Evolutionary conservation across 176 grass and related monocot genomes (phyloP), one percentile per base, ranked within the genome.

Genomic region (Chrysopogon serrulatus): DNA sequence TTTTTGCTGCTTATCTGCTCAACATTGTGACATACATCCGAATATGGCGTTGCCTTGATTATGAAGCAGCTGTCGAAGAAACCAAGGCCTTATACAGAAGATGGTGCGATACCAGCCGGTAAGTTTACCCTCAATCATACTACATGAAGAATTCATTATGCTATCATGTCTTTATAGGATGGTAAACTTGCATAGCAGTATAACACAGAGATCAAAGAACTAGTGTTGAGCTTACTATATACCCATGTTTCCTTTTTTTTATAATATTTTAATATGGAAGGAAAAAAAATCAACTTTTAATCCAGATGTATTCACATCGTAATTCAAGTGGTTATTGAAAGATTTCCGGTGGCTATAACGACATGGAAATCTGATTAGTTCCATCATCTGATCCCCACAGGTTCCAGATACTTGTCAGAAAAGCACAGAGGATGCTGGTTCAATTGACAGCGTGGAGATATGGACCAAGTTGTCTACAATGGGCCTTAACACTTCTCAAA

Each of bases 401-500:
- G 76, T 49, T 57, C 12, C 60, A 80, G 41, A 68, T 67, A 68
- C 44, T 54, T 19, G 6, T 65, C 73, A 54, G 19, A 76, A 85
- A 41, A 18, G 74, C 57, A 5, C 43, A 70, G 60, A 79, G 12
- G 33, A 66, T 57, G 11, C 59, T 80, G 21, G 8, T 68, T 67
- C 54, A 57, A 44, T 85, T 4, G 62, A 72, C 43, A 82, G 62
- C 23, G 74, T 85, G 51, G 81, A 92, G 40, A 72, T 90, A 39
- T 53, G 78, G 77, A 91, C 54, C 32, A 73, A 83, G 60, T 64
- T 94, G 49, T 89, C 86, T 59, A 44, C 78, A 79, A 82, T 88
- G 65, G 43, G 41, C 26, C 85, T 92, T 45, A 95, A 95, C 67
- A 78, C 84, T 23, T 95, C 85, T 65, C 93, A 95, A 31, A 83